Base-by-base conservation (phyloP, 2,329 filamentous ascomycete genomes). In the Cordyceps cateniannulata region DNA sequence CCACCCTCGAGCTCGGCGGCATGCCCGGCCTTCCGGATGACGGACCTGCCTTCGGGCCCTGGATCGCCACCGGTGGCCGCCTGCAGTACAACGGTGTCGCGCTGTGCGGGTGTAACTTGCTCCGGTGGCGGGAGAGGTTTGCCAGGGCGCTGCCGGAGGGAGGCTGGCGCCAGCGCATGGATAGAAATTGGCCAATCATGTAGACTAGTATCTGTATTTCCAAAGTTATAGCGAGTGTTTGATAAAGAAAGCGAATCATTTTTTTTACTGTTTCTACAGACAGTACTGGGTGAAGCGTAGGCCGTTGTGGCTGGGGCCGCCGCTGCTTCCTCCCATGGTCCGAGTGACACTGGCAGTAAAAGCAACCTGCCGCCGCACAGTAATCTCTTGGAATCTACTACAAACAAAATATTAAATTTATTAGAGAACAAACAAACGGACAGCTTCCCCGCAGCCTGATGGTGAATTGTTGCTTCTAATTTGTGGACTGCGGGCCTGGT, bases 181-280 rank as follows among this genome's bases (percentile, higher is more conserved):
- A 59, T 38, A 52, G 57, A 22, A 59, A 59, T 40, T 59, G 57
- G 57, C 57, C 57, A 8, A 20, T 59, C 5, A n/a, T 59, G 20
- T 53, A 59, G 8, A 6, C 2, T 10, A 27, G 25, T 18, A 8
- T 44, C 12, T 48, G 24, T 18, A n/a, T 32, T 6, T 48, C 18
- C 14, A 20, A 45, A 7, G 42, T 27, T 4, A 32, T 40, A 40
- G 40, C 40, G 53, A 55, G n/a, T 45, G 10, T 24, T n/a, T n/a
- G 16, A 40, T 45, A 45, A 3, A 53, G 4, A 18, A 29, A 42
- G 18, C 18, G 40, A 55, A 55, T 47, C 12, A 45, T 22, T 4
- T 27, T 6, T 7, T 44, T 25, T 52, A 42, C 18, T 16, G 4
- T 10, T 18, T 20, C 2, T n/a, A n/a, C n/a, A n/a, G n/a, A n/a